phyloP scores from a whole-genome alignment of 441 rosid genomes.

The Corymbia calophylla region DNA sequence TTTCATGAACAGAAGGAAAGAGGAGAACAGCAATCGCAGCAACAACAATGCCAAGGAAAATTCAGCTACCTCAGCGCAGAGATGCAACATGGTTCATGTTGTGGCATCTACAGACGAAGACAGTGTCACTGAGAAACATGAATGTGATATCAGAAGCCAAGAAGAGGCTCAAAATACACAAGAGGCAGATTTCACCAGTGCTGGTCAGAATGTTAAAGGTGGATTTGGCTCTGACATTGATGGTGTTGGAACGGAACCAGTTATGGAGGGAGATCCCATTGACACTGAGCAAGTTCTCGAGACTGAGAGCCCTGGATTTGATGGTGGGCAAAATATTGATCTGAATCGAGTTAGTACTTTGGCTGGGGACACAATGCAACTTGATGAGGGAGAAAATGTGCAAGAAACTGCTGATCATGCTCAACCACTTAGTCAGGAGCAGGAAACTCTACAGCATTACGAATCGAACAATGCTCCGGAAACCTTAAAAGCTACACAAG shows the following conservation, averaged over 20 bases:
- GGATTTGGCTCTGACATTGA: conserved; percentile 86
- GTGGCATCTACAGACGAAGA: conserved; percentile 57
- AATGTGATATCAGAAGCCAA: conserved; percentile 68
- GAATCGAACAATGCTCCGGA: conserved; percentile 26
- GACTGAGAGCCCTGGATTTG: conserved; percentile 62
- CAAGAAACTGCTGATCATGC: conserved; percentile 33
- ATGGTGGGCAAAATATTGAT: conserved; percentile 30
- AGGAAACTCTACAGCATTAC: conserved; percentile 16
- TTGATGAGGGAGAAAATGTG: conserved; percentile 53
- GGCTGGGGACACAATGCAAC: conserved; percentile 75
- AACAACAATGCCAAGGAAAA: conserved; percentile 27
- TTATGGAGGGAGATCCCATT: conserved; percentile 47
- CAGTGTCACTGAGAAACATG: conserved; percentile 86
- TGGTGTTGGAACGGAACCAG: conserved; percentile 51
- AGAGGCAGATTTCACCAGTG: conserved; percentile 62
- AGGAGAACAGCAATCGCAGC: conserved; percentile 6
- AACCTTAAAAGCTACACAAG: conserved; percentile 34
- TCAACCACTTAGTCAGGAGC: conserved; percentile 14
- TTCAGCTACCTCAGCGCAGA: conserved; percentile 46
- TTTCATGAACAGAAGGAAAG: conserved; percentile 20
- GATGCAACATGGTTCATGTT: conserved; percentile 25
- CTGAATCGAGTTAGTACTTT: conserved; percentile 25
- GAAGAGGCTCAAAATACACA: conserved; percentile 61
- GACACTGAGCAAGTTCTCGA: conserved; percentile 79
- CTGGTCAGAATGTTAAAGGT: conserved; percentile 35